Base-by-base conservation (phyloP, 2,329 filamentous ascomycete genomes). In the Alternaria triticina region DNA sequence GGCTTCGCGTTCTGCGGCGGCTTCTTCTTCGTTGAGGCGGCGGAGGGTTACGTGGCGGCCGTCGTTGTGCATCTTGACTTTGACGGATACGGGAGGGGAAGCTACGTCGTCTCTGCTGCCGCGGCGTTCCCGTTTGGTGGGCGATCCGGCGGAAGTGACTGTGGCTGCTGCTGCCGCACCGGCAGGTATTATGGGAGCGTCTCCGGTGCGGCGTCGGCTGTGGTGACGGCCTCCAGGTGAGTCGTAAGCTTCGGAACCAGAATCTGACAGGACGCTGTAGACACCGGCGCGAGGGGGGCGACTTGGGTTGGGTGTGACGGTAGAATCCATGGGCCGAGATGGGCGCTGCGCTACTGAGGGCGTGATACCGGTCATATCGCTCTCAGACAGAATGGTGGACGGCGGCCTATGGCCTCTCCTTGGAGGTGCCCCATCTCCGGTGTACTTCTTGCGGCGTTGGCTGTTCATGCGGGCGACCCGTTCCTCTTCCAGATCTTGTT, bases 61-160 rank as follows among this genome's bases (percentile, higher is more conserved):
- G 66, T 90, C 87, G 61, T 86, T 85, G 76, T 89, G 87, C 84
- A 89, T 88, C 72, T 89, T 88, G 45, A 90, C 84, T 74, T 89
- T 89, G 59, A 90, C 84, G 28, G 86, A 88, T 50, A 89, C 86
- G 3, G 87, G 87, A n/a, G 87, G 87, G 0, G 86, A 87, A 23
- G 82, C 82, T 28, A 84, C 78, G 64, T 82, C 82, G 47, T 83
- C 81, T 57, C 66, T 68, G 57, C 77, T 77, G 62, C 71, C 72
- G 56, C 78, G 73, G 20, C 72, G 72, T 33, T 73, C 73, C 50
- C 73, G 70, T 57, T 68, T 74, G n/a, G 74, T 74, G 12, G 73
- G 70, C 15, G 77, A 75, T 10, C 71, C 73, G 22, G 65, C 71
- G 17, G 75, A 69, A 56, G 70, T 66, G 54, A 73, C 74, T 11